These are phyloP conservation scores for Solanum okadae DNA, from an alignment of 257 asterid species.

Conservation along the genomic window DNA sequence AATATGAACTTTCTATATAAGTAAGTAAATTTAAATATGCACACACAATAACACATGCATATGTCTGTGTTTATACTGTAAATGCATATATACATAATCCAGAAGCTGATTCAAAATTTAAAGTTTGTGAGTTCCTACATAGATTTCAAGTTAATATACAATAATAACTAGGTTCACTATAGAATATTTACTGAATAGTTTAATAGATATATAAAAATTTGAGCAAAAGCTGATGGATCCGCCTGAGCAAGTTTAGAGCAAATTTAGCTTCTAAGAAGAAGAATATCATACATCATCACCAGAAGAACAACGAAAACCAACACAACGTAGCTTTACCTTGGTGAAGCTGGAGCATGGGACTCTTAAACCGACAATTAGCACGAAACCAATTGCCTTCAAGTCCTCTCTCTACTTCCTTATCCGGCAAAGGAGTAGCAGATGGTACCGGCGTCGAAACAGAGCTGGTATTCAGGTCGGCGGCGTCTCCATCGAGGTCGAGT, in stretches of 20 bases:
- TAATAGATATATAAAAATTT: not conserved
- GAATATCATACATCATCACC: not conserved
- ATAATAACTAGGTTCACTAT: not conserved
- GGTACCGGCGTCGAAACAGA: slow-evolving; percentile 10
- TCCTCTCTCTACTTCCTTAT: slow-evolving; percentile 22
- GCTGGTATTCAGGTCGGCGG: not conserved
- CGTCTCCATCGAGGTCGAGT: slow-evolving; percentile 45
- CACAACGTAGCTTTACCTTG: slow-evolving; percentile 38
- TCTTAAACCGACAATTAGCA: slow-evolving; percentile 57
- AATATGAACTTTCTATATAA: not conserved
- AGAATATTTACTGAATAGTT: not conserved
- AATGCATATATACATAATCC: not conserved
- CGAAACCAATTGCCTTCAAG: slow-evolving; percentile 90
- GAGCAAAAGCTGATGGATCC: not conserved
- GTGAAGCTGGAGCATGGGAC: slow-evolving; percentile 92
- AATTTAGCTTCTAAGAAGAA: not conserved
- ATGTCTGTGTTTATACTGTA: not conserved
- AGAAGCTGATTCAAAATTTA: not conserved
- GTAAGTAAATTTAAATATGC: not conserved
- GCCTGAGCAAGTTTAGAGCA: not conserved
- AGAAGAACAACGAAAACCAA: not conserved
- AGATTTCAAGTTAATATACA: not conserved
- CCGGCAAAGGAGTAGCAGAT: slow-evolving; percentile 15
- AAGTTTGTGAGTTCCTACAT: not conserved
- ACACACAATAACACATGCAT: not conserved